These are phyloP conservation scores for Endoconidiophora laricicola DNA, from an alignment of 2,329 filamentous ascomycete species.

Conservation along the genomic window DNA sequence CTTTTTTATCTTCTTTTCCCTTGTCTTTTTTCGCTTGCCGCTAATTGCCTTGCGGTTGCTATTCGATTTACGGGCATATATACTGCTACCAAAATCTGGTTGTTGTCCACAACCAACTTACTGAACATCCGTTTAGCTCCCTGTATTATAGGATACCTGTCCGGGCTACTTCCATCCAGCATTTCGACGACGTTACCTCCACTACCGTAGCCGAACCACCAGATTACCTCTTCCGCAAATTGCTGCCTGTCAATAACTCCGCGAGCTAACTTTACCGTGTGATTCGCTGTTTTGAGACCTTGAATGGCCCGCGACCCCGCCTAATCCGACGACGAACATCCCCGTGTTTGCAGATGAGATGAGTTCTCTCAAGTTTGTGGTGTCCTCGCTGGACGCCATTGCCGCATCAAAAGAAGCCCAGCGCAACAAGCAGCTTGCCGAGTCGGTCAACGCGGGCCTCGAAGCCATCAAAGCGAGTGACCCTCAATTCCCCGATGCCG, in stretches of 20 bases:
- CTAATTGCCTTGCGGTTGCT: too few relatives aligned
- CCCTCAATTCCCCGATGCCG: conserved; percentile 67
- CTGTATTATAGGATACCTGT: too few relatives aligned
- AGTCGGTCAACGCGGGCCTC: conserved; percentile 66
- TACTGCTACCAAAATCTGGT: too few relatives aligned
- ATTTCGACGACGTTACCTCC: too few relatives aligned
- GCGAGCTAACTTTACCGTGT: background rate
- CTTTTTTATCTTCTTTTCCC: too few relatives aligned
- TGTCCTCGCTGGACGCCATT: conserved; percentile 84
- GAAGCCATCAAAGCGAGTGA: conserved; percentile 75
- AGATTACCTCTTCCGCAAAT: background rate
- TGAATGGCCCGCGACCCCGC: conserved; percentile 2
- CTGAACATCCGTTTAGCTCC: too few relatives aligned
- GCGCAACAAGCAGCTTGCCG: conserved; percentile 68
- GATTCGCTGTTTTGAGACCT: background rate
- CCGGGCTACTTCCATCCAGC: too few relatives aligned
- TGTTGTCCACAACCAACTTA: too few relatives aligned
- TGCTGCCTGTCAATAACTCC: background rate
- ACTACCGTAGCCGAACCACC: too few relatives aligned
- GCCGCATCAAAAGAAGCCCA: conserved; percentile 80
- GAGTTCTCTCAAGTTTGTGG: conserved; percentile 91
- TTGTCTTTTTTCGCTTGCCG: too few relatives aligned
- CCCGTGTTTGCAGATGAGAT: conserved; percentile 25
- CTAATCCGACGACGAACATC: background rate
- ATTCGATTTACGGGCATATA: too few relatives aligned